Percentiles rank a stretch among this genome's conserved stretches.
phyloP scores from a whole-genome alignment of 1,284 basidiomycete genomes.

The Exobasidium rhododendri region DNA sequence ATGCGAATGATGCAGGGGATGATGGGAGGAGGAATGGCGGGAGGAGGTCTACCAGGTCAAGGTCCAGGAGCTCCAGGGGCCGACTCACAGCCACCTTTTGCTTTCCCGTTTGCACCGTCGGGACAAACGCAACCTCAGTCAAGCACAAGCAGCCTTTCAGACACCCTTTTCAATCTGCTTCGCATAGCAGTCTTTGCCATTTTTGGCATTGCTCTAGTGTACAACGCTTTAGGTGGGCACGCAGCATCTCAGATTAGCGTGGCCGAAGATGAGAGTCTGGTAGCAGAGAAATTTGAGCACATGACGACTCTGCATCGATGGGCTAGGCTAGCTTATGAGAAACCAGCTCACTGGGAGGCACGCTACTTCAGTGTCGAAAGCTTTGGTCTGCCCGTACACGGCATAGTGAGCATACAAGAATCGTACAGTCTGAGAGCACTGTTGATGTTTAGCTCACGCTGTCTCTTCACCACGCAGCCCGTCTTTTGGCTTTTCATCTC shows the following conservation, averaged over 20 bases:
- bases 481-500: slow-evolving; percentile 51
- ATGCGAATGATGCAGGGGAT: slow-evolving; percentile 13
- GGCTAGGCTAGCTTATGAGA: slow-evolving; percentile 40
- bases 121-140: slow-evolving; percentile 6
- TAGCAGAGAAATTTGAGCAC: slow-evolving; percentile 7
- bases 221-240: slow-evolving; percentile 11
- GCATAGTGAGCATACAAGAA: slow-evolving; percentile 15
- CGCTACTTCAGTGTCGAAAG: slow-evolving; percentile 10
- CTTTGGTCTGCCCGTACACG: slow-evolving; percentile 7
- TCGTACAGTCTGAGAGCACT: too few relatives aligned
- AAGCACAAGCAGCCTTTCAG: background rate
- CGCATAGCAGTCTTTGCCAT: slow-evolving; percentile 10
- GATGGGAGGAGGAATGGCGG: slow-evolving; percentile 9
- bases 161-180: slow-evolving; percentile 16
- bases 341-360: slow-evolving; percentile 11
- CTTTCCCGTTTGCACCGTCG: background rate
- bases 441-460: background rate
- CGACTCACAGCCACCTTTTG: background rate
- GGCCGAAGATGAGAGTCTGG: background rate
- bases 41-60: slow-evolving; percentile 14
- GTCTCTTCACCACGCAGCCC: slow-evolving; percentile 21
- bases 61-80: slow-evolving; percentile 9
- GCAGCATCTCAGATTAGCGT: background rate
- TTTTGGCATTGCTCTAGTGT: slow-evolving; percentile 15
- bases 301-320: slow-evolving; percentile 28